Evolutionary conservation across 371 early-diverging fungal genomes (phyloP).

Genomic region (Mortierella sp.): DNA sequence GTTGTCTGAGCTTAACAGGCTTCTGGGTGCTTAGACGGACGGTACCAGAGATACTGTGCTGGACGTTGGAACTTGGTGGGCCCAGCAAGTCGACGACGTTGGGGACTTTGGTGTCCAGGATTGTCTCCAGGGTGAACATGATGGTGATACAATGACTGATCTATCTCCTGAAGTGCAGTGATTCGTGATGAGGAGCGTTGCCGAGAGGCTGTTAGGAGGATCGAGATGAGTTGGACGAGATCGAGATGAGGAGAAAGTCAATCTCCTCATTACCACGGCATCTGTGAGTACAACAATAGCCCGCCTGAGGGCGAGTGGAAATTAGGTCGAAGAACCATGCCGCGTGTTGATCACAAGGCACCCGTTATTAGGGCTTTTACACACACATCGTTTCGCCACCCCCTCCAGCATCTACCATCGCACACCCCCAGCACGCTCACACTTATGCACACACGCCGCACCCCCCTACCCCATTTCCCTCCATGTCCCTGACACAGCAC

Average conservation of each 20-base stretch:
- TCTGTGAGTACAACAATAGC: no score
- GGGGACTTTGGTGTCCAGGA: constrained; percentile 34
- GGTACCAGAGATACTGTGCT: constrained; percentile 31
- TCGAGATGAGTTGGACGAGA: not conserved
- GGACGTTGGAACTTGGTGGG: constrained; percentile 14
- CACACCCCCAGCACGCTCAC: not conserved
- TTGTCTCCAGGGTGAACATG: constrained; percentile 22
- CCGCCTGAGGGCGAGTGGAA: no score
- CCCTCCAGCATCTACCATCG: no score
- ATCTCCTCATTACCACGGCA: no score
- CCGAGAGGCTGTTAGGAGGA: no score
- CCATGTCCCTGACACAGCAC: not conserved
- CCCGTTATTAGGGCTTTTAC: no score
- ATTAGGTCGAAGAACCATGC: no score
- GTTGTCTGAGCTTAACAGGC: constrained; percentile 32
- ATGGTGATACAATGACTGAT: not conserved
- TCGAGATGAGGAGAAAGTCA: no score
- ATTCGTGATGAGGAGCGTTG: no score
- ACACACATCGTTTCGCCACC: not conserved
- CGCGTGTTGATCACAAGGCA: no score
- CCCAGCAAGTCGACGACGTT: constrained; percentile 36
- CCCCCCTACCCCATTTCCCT: not conserved
- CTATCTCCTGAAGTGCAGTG: no score
- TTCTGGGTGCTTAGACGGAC: constrained; percentile 25
- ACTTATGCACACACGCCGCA: not conserved